phyloP scores from a whole-genome alignment of 2,329 filamentous ascomycete species.

The Trichoderma koningii region DNA sequence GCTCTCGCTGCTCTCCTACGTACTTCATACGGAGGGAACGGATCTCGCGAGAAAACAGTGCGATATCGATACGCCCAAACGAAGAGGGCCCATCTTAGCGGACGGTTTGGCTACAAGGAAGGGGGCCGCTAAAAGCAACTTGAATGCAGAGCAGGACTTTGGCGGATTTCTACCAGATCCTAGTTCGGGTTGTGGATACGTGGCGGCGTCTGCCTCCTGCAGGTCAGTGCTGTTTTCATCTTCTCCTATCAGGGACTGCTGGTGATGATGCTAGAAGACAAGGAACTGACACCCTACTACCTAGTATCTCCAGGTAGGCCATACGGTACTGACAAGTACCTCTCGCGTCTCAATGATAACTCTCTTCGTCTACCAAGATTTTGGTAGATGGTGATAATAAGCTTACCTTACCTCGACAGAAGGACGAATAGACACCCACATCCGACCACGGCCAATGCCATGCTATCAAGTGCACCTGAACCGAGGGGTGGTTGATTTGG shows the following conservation, averaged over 20 bases:
- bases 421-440: neutral
- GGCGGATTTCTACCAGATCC: slow-evolving; percentile 17
- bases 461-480: neutral
- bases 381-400: too few species aligned
- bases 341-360: neutral
- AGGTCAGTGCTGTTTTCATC: slow-evolving; percentile 4
- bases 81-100: neutral
- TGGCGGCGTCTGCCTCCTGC: slow-evolving; percentile 22
- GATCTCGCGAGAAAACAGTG: neutral
- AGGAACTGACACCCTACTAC: too few species aligned
- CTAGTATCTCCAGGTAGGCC: neutral
- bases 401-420: neutral
- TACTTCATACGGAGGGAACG: neutral
- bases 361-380: neutral
- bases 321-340: neutral
- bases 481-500: slow-evolving; percentile 10
- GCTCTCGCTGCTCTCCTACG: neutral
- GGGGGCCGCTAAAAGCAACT: slow-evolving; percentile 21
- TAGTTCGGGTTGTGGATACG: slow-evolving; percentile 17
- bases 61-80: neutral
- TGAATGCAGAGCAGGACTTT: slow-evolving; percentile 17
- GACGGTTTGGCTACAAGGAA: slow-evolving; percentile 16
- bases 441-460: neutral
- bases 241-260: neutral
- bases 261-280: too few species aligned